Evolutionary conservation across 345 rosid genomes (phyloP).

Genomic region (Hirschfeldia incana): DNA sequence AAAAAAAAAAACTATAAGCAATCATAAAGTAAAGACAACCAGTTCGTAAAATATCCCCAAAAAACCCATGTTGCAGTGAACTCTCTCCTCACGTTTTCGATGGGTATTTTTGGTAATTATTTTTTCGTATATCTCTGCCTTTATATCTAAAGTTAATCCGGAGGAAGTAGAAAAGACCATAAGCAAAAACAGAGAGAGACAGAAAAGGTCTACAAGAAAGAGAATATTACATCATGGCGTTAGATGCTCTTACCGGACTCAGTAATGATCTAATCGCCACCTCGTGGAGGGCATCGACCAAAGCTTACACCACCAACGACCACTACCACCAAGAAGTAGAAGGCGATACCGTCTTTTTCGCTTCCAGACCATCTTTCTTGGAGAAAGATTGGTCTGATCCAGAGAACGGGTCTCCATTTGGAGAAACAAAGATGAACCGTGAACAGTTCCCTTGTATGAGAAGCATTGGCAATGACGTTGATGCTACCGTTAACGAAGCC

Average conservation of each 20-base stretch:
- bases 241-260: slow-evolving; percentile 35
- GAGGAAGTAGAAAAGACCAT: neutral
- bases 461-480: slow-evolving; percentile 49
- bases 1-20: neutral
- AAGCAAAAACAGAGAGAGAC: slow-evolving; percentile 9
- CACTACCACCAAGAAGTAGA: slow-evolving; percentile 32
- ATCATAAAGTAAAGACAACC: neutral
- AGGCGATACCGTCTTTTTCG: slow-evolving; percentile 34
- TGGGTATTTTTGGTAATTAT: slow-evolving; percentile 24
- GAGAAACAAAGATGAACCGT: slow-evolving; percentile 49
- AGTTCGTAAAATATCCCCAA: neutral
- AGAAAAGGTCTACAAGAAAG: neutral
- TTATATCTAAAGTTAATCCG: neutral
- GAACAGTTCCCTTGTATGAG: slow-evolving; percentile 54
- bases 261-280: slow-evolving; percentile 43
- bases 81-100: neutral
- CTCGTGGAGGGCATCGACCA: slow-evolving; percentile 44
- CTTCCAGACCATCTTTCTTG: slow-evolving; percentile 59
- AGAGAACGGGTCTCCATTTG: slow-evolving; percentile 44
- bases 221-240: slow-evolving; percentile 17
- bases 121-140: neutral
- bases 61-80: neutral
- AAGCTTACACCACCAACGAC: slow-evolving; percentile 37
- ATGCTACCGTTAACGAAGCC: slow-evolving; percentile 64
- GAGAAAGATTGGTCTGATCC: slow-evolving; percentile 43